Evolutionary conservation across 2,329 filamentous ascomycete species (phyloP), one percentile per base, ranked within the genome.

Genomic region (Helotiales sp.): DNA sequence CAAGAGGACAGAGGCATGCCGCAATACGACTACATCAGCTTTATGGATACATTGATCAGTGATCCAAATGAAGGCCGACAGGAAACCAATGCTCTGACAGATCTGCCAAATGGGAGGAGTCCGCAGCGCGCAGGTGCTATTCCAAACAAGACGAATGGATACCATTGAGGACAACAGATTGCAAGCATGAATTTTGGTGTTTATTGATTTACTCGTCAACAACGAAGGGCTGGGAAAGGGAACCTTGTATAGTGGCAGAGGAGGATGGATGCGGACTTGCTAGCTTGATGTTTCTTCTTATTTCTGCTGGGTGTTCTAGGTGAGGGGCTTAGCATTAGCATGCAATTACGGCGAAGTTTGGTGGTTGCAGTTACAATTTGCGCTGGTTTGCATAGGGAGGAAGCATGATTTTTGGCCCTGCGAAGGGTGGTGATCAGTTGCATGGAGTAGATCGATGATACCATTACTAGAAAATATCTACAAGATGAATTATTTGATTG

Each of bases 21-120:
- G 34, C 96, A 98, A 75, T 99, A 88, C 73, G 95, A 99, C 75
- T 99, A 99, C 77, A 92, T 98, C 64, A 87, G 85, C 63, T 99
- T 98, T 73, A 99, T 99, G 95, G 89, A 97, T 74, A 89, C 88
- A 71, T 80, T 95, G 75, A 90, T 92, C 12, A 59, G 62, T 46
- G 66, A 63, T 31, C 66, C 64, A 12, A 59, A 65, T n/a, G 61
- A 62, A 33, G 52, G 50, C 1, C 31, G 12, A 19, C 55, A 57
- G 29, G 61, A 57, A 36, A 19, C 19, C 2, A 25, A 49, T 25
- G 63, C 64, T 13, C 49, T 67, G 15, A 50, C 55, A 13, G 67
- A 69, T 50, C 52, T 69, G 19, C 55, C 64, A 19, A 70, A 70
- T 50, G 69, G 69, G 3, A 59, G 63, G 38, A 65, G 27, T 40